These are phyloP conservation scores for Exophiala sideris DNA, from an alignment of 2,329 filamentous ascomycete genomes.

Conservation along the genomic window DNA sequence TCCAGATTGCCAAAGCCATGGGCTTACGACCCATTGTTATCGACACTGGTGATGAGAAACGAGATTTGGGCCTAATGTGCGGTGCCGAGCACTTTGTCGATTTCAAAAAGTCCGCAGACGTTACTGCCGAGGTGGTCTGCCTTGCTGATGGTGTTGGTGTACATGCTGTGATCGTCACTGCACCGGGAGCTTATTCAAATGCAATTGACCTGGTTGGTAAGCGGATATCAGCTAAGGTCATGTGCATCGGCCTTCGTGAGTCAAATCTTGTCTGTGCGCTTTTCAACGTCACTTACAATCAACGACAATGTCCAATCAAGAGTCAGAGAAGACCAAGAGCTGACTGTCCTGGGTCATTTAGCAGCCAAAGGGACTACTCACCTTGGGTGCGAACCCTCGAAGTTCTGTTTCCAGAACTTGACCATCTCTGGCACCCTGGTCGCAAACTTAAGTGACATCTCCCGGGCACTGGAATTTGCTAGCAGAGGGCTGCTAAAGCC, in stretches of 20 bases:
- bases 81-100: constrained; percentile 43
- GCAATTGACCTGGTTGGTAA: neutral
- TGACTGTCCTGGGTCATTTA: constrained; percentile 16
- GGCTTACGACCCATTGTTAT: constrained; percentile 41
- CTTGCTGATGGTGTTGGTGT: constrained; percentile 19
- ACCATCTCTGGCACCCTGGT: constrained; percentile 16
- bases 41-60: constrained; percentile 36
- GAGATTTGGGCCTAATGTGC: constrained; percentile 29
- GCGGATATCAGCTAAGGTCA: neutral
- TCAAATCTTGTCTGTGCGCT: too few species aligned
- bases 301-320: neutral
- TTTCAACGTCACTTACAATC: too few species aligned
- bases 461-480: constrained; percentile 17
- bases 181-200: neutral
- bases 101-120: constrained; percentile 23
- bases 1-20: constrained; percentile 34
- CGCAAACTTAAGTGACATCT: constrained; percentile 11
- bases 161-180: constrained; percentile 26
- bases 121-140: constrained; percentile 9
- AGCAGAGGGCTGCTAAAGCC: constrained; percentile 43
- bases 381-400: constrained; percentile 16
- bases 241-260: neutral
- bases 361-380: constrained; percentile 22
- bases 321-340: neutral
- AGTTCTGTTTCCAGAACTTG: constrained; percentile 17